Evolutionary conservation across 2,329 filamentous ascomycete species (phyloP), one percentile per base, ranked within the genome.

Genomic region (Colletotrichum plurivorum): DNA sequence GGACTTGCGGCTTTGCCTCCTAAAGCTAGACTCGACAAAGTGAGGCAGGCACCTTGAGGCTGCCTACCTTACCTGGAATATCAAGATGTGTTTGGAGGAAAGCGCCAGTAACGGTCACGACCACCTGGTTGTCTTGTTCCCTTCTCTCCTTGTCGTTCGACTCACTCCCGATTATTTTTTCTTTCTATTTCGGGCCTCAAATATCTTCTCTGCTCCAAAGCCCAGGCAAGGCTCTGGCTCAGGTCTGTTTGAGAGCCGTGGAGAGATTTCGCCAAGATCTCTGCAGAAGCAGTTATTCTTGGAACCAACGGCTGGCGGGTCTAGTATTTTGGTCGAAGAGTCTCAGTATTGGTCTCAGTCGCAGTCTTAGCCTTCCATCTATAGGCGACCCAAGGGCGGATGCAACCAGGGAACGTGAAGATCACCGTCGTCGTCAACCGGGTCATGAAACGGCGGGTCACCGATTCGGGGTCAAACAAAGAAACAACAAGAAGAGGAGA

Each of bases 281-380:
- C 41, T 60, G 41, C 43, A 54, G 56, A 69, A n/a, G 49, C 55
- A 60, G 66, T 45, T 69, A 66, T 69, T 66, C 51, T 69, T 66
- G 51, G 55, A 56, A 61, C 22, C 62, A 51, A 51, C 6, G 48
- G 43, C 8, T 49, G n/a, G 55, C 55, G 62, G 66, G 36, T 51
- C 41, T 64, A 41, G 18, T 68, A 66, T 60, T 25, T 59, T 22
- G 15, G 43, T 56, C 27, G 43, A 15, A 51, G 49, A 61, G 55
- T 60, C 55, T 69, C 45, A 53, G 66, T 61, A 48, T 69, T 46
- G 45, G 62, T 66, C 55, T 69, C 66, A 69, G 53, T 54, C 51
- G 49, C 39, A 69, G 61, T 49, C 31, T n/a, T 49, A 27, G 31
- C 31, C 55, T 61, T 46, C 16, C 54, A 69, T 60, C 51, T 69